phyloP scores from a whole-genome alignment of 2,329 filamentous ascomycete species.

The Sclerotinia minor region DNA sequence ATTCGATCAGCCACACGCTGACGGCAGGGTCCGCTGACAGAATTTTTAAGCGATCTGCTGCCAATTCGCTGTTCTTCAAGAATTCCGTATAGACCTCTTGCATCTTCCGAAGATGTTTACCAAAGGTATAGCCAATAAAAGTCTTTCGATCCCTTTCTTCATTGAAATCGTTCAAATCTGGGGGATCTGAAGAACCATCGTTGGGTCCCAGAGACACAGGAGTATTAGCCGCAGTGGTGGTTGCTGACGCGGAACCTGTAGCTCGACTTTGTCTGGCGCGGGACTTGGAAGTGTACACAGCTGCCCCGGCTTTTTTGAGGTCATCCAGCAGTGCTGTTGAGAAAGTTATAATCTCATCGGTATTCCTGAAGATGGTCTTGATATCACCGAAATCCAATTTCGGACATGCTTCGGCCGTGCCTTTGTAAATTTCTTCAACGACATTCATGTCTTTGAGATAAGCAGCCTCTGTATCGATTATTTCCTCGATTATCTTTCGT shows the following conservation, averaged over 20 bases:
- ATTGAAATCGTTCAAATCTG: constrained; percentile 36
- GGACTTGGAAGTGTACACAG: constrained; percentile 64
- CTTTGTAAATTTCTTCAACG: constrained; percentile 95
- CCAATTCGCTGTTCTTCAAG: constrained; percentile 62
- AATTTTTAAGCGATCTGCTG: constrained; percentile 60
- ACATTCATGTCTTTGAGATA: constrained; percentile 97
- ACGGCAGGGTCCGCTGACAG: constrained; percentile 64
- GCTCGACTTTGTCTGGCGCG: constrained; percentile 46
- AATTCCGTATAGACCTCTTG: constrained; percentile 62
- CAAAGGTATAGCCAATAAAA: constrained; percentile 39
- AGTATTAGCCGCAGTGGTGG: constrained; percentile 23
- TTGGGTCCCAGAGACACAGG: constrained; percentile 28
- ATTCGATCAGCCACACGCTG: constrained; percentile 88
- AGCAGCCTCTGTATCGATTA: constrained; percentile 87
- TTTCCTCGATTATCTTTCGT: constrained; percentile 82
- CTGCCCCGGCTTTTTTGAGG: constrained; percentile 76
- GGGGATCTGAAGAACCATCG: constrained; percentile 35
- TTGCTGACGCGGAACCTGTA: constrained; percentile 19
- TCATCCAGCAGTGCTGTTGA: constrained; percentile 77
- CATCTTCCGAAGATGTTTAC: constrained; percentile 58
- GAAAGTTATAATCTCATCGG: constrained; percentile 84
- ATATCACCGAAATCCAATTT: constrained; percentile 81
- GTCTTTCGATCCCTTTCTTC: constrained; percentile 41
- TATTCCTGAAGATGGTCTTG: constrained; percentile 89
- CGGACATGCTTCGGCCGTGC: constrained; percentile 79